Base-by-base conservation (phyloP, 2,329 filamentous ascomycete species). In the Diplodia corticola region DNA sequence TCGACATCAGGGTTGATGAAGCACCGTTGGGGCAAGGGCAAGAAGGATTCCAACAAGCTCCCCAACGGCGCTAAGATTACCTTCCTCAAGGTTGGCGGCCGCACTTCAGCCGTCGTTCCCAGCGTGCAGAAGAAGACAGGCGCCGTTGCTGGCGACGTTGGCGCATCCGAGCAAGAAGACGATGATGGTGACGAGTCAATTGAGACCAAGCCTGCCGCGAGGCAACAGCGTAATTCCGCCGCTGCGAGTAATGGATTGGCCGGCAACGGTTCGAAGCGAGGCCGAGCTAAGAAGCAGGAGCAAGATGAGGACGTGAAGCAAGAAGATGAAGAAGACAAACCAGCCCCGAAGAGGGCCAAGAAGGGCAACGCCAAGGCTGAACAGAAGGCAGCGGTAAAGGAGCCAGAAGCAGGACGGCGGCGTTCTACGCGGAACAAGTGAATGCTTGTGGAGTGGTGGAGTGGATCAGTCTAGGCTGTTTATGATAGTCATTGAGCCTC, bases 81-180 rank as follows among this genome's bases (percentile, higher is more conserved):
- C 0, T 95, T 94, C 73, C 79, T 98, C 57, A 97, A 90, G 0
- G 94, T 98, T 0, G 94, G 94, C 0, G 93, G 94, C 1, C 84
- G 95, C 53, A 98, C 95, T 3, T 97, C 92, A 73, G 96, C 93
- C 55, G 90, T 94, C 63, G 92, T 96, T 0, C 93, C 93, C 0
- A 87, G 84, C 13, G 80, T 95, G 30, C 95, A 98, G 80, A 96
- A 93, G 82, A 97, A 96, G 82, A 88, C 85, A 2, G 86, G 83
- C 1, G 80, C 82, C 35, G 85, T 87, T 17, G 82, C 84, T 20
- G 85, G 82, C 5, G 85, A 86, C 67, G 74, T 82, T n/a, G 33
- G 20, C 4, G 13, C 15, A 53, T 28, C 63, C n/a, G 35, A 60
- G 6, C 26, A 50, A 40, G 78, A 77, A 28, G 78, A 76, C 33